Conservation (phyloP, 257 asterid genomes). For the Fraxinus anomala region DNA sequence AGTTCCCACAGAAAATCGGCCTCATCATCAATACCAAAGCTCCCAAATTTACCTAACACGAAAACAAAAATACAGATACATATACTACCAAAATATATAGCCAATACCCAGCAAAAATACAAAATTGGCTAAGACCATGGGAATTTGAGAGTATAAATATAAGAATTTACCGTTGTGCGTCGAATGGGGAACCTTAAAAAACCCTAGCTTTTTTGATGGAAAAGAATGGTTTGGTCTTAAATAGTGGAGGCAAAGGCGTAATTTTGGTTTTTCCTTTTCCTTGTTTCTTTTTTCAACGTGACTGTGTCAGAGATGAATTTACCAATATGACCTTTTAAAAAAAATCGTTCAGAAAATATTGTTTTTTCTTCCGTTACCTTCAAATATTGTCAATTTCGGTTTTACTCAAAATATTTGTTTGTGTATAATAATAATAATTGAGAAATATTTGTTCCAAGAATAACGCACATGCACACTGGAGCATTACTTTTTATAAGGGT, state of each 20-base stretch:
- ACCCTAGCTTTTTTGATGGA: neutral
- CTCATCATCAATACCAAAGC: conserved; percentile 45
- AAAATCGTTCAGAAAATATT: no score
- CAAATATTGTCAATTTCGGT: no score
- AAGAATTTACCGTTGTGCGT: neutral
- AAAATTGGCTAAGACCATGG: neutral
- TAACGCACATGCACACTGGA: no score
- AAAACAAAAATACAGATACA: neutral
- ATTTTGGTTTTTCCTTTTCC: neutral
- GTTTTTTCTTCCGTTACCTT: no score
- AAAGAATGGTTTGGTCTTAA: neutral
- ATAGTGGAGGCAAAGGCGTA: no score
- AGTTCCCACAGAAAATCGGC: conserved; percentile 84
- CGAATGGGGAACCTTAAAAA: neutral
- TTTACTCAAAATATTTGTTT: no score
- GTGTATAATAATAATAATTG: no score
- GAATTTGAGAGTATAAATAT: neutral
- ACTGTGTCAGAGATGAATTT: neutral
- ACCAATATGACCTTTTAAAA: neutral
- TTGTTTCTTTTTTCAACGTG: no score
- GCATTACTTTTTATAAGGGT: no score
- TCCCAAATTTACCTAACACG: neutral
- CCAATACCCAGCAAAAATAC: neutral
- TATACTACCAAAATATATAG: neutral
- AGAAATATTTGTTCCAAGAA: no score